Evolutionary conservation across 106 monocot species (phyloP), one percentile per base, ranked within the genome.

Genomic region (Dendrobium officinale): DNA sequence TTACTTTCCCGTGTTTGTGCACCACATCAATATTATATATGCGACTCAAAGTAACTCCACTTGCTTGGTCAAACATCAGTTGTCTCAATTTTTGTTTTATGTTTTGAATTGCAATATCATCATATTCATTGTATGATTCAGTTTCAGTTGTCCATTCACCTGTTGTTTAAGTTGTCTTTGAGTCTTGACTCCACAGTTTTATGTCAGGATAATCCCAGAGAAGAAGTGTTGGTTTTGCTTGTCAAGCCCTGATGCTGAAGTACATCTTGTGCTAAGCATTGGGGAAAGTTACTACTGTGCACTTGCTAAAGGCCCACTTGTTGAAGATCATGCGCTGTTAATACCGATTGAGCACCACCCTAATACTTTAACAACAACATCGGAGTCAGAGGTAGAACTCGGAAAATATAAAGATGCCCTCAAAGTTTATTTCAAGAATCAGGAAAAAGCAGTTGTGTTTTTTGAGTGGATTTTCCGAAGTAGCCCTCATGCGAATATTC

Each of bases 191-290:
- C 70, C 4, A 33, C 2, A 76, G 2, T 27, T 80, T 77, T 80
- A 33, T 79, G 70, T 41, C 70, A 89, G 89, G 81, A 86, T 73
- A 55, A 88, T 83, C 9, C 70, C 84, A 16, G 90, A 81, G 86
- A 90, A 80, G 79, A 92, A 31, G 41, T 98, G 98, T 83, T 98
- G 98, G 98, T 98, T 98, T 80, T 98, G 98, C 85, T 89, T 98
- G 85, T 98, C 98, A 80, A 92, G 88, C 73, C 91, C 94, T 31
- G 74, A 88, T 84, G 89, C 94, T 66, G 98, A 98, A 67, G 91
- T 91, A 37, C 94, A 98, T 86, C 91, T 98, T 81, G 78, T 98
- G 43, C 40, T 91, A 41, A 92, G 89, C 58, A 72, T 98, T 9
- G 92, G 92, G 73, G 92, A 95, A 86, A 87, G 72, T 82, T 98